phyloP scores from a whole-genome alignment of 2,329 filamentous ascomycete genomes.

The Colletotrichum sojae region DNA sequence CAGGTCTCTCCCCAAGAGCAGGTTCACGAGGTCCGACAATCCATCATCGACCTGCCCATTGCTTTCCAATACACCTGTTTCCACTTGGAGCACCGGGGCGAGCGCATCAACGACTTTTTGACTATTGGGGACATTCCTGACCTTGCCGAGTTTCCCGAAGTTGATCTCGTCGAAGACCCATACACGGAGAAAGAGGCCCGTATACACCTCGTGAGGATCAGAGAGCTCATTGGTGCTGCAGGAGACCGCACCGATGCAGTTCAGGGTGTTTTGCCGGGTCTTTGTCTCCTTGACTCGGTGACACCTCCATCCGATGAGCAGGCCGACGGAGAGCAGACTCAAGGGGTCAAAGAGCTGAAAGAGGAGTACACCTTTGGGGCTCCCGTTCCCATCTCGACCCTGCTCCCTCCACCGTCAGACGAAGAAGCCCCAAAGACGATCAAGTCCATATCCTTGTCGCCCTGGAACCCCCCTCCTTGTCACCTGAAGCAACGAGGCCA shows the following conservation, averaged over 20 bases:
- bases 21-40: constrained; percentile 96
- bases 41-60: constrained; percentile 91
- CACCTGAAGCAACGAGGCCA: constrained; percentile 93
- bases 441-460: constrained; percentile 88
- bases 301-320: constrained; percentile 59
- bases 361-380: constrained; percentile 84
- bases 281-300: constrained; percentile 89
- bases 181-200: constrained; percentile 99
- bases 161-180: constrained; percentile 90
- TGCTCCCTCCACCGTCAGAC: constrained; percentile 75
- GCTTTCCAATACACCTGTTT: constrained; percentile 99
- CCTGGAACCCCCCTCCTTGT: constrained; percentile 97
- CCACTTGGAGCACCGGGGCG: constrained; percentile 91
- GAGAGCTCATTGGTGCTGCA: constrained; percentile 93
- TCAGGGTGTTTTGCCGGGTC: constrained; percentile 86
- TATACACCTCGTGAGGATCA: constrained; percentile 90
- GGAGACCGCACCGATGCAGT: constrained; percentile 89
- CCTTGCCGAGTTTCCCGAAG: constrained; percentile 81
- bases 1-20: constrained; percentile 95
- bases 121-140: constrained; percentile 91
- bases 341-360: constrained; percentile 53
- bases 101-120: constrained; percentile 95
- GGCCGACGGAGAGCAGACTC: constrained; percentile 59
- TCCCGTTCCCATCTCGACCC: constrained; percentile 75
- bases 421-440: constrained; percentile 87